These are phyloP conservation scores for Murraya koenigii DNA, from an alignment of 345 rosid genomes.

Conservation along the genomic window DNA sequence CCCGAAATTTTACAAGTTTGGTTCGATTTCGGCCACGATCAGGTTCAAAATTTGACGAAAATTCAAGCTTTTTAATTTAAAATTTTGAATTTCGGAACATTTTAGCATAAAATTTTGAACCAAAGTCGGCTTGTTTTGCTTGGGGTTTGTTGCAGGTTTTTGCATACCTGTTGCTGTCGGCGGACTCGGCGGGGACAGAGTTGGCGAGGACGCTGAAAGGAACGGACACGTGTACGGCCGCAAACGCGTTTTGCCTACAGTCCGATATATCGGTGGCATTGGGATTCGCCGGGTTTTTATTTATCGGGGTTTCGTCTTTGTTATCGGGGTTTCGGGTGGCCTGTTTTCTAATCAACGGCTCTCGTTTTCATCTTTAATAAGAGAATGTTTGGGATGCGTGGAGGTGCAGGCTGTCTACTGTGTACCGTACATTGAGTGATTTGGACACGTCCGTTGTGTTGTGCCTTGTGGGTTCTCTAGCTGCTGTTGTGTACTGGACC, in stretches of 20 bases:
- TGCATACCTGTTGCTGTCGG: slow-evolving; percentile 77
- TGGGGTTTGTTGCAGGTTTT: slow-evolving; percentile 47
- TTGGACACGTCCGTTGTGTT: background rate
- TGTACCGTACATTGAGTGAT: background rate
- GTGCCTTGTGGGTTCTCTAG: background rate
- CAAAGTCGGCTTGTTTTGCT: background rate
- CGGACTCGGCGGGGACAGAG: slow-evolving; percentile 73
- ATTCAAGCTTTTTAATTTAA: background rate
- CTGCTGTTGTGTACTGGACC: background rate
- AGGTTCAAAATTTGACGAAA: slow-evolving; percentile 36
- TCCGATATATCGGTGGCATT: slow-evolving; percentile 67
- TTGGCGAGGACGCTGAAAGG: slow-evolving; percentile 62
- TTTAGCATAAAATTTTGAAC: background rate
- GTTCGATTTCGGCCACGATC: slow-evolving; percentile 99
- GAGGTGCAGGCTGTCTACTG: background rate
- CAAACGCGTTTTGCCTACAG: slow-evolving; percentile 69
- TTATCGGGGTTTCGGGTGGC: slow-evolving; percentile 84
- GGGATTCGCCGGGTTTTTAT: slow-evolving; percentile 80
- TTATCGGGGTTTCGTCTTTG: slow-evolving; percentile 64
- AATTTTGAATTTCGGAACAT: background rate
- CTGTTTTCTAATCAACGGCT: slow-evolving; percentile 76
- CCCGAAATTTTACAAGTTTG: slow-evolving; percentile 87
- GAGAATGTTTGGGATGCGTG: slow-evolving; percentile 14
- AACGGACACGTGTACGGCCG: slow-evolving; percentile 42
- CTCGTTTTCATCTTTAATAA: slow-evolving; percentile 68